These are phyloP conservation scores for Ordospora colligata DNA, from an alignment of 371 early-diverging fungal genomes.

Conservation along the genomic window DNA sequence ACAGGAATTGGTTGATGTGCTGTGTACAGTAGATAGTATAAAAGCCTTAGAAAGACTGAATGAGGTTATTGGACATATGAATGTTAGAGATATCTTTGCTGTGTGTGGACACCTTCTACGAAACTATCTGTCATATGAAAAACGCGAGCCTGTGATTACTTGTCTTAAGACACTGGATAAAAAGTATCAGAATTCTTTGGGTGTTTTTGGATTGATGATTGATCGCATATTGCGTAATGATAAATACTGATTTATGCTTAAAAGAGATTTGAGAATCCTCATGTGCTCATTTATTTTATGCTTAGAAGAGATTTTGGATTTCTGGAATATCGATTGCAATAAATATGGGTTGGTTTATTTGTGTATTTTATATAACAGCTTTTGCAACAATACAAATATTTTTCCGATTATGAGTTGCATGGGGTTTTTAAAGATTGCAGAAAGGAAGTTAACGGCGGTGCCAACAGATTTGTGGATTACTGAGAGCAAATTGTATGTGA, in stretches of 20 bases:
- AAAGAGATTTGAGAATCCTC: neutral
- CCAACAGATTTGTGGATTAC: neutral
- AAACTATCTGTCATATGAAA: neutral
- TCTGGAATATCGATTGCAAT: neutral
- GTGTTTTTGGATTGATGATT: neutral
- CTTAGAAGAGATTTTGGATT: too few species aligned
- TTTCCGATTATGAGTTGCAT: too few species aligned
- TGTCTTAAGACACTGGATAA: neutral
- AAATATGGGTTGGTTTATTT: neutral
- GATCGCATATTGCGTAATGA: neutral
- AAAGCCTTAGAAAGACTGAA: constrained; percentile 3
- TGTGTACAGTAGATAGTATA: neutral
- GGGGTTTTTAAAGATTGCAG: neutral
- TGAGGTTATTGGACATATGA: neutral
- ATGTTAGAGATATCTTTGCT: neutral
- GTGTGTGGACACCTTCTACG: neutral
- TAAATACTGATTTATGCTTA: neutral
- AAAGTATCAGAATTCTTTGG: neutral
- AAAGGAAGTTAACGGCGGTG: neutral
- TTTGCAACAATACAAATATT: too few species aligned
- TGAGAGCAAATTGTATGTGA: neutral
- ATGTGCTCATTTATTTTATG: too few species aligned
- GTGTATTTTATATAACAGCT: neutral
- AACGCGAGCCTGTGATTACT: neutral
- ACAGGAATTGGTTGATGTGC: neutral